Conservation (phyloP, 192 early-diverging fungal genomes). For the Podila epicladia region DNA sequence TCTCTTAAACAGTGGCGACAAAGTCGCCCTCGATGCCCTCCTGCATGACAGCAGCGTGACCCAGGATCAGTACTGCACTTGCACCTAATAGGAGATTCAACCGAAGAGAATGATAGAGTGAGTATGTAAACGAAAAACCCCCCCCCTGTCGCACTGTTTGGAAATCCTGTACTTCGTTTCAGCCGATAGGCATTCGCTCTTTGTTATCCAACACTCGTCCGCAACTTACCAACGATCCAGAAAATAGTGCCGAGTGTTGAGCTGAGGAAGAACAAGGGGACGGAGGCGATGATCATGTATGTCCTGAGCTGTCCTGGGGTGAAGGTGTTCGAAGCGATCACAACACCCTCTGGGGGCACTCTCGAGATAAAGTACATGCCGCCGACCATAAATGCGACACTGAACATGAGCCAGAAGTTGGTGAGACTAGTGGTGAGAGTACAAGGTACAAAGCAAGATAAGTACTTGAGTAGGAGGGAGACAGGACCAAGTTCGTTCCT, state of each 20-base stretch:
- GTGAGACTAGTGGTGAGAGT: slow-evolving; percentile 52
- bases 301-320: slow-evolving; percentile 57
- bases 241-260: slow-evolving; percentile 63
- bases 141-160: background rate
- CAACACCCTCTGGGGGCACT: slow-evolving; percentile 53
- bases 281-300: slow-evolving; percentile 50
- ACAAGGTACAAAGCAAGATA: background rate
- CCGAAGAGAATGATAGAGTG: background rate
- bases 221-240: slow-evolving; percentile 65
- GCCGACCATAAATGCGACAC: slow-evolving; percentile 57
- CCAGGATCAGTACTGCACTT: slow-evolving; percentile 62
- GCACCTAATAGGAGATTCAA: slow-evolving; percentile 52
- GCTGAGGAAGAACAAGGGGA: slow-evolving; percentile 63
- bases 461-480: too few species aligned
- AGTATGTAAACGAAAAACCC: background rate
- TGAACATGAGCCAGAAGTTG: slow-evolving; percentile 58
- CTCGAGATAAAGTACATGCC: slow-evolving; percentile 61
- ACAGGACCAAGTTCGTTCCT: too few species aligned
- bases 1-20: slow-evolving; percentile 37
- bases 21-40: slow-evolving; percentile 66
- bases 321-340: slow-evolving; percentile 43
- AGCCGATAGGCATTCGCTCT: too few species aligned
- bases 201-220: background rate
- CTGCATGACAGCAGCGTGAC: slow-evolving; percentile 67
- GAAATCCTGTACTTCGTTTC: too few species aligned